These are phyloP conservation scores for Nigrospora osmanthi DNA, from an alignment of 2,329 filamentous ascomycete genomes.

Conservation along the genomic window DNA sequence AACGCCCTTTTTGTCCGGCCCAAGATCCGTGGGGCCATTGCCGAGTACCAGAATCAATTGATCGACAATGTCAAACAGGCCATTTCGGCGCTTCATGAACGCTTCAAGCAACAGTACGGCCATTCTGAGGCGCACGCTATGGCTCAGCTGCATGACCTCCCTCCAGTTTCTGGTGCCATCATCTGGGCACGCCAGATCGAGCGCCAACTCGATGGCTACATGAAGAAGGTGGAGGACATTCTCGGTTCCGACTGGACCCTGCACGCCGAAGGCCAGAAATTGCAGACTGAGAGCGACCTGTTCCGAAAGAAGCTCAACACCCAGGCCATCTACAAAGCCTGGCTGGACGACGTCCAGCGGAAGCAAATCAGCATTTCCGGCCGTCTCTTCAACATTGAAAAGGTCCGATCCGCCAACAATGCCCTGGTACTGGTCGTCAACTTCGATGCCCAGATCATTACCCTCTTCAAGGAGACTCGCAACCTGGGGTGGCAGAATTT, in stretches of 20 bases:
- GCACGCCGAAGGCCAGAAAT: conserved; percentile 89
- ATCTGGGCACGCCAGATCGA: conserved; percentile 98
- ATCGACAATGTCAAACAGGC: conserved; percentile 98
- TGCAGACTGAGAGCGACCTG: conserved; percentile 82
- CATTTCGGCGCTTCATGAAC: conserved; percentile 86
- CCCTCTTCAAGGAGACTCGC: conserved; percentile 95
- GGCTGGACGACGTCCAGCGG: conserved; percentile 82
- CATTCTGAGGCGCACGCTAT: conserved; percentile 97
- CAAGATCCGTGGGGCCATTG: conserved; percentile 97
- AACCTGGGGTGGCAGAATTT: conserved; percentile 95
- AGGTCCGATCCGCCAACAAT: conserved; percentile 85
- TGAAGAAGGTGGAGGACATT: conserved; percentile 98
- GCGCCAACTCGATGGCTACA: conserved; percentile 88
- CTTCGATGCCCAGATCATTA: conserved; percentile 95
- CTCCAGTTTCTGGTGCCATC: conserved; percentile 92
- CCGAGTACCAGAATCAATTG: conserved; percentile 95
- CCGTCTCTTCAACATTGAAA: conserved; percentile 81
- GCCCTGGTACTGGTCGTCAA: conserved; percentile 85
- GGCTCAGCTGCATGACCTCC: conserved; percentile 92
- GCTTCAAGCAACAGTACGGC: conserved; percentile 98
- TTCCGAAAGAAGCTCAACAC: conserved; percentile 97
- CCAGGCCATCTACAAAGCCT: conserved; percentile 87
- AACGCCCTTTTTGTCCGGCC: conserved; percentile 96
- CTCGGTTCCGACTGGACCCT: conserved; percentile 90
- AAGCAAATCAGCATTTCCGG: conserved; percentile 89